Conservation (phyloP, 164 flowering plant genomes). For the Warburgia ugandensis region DNA sequence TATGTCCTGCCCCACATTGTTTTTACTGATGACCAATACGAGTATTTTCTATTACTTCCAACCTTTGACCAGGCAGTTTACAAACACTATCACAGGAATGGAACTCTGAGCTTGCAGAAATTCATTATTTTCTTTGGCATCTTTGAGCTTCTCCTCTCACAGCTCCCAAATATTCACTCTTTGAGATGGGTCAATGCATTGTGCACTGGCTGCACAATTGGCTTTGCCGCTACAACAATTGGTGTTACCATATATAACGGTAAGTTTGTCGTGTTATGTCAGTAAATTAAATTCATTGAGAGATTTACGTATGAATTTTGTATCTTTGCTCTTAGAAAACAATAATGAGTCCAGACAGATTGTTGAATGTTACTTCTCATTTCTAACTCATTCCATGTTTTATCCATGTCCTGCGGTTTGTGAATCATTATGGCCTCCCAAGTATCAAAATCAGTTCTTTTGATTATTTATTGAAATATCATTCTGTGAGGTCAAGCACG, state of each 20-base stretch:
- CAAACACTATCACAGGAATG: slow-evolving; percentile 35
- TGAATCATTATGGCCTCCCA: too few species aligned
- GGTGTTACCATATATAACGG: slow-evolving; percentile 47
- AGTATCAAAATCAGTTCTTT: too few species aligned
- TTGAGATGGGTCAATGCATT: slow-evolving; percentile 58
- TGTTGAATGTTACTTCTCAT: too few species aligned
- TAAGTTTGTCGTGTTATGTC: slow-evolving; percentile 6
- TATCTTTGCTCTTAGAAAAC: too few species aligned
- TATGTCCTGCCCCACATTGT: not conserved
- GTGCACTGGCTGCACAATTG: slow-evolving; percentile 49
- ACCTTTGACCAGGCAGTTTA: slow-evolving; percentile 39
- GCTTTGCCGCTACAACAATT: slow-evolving; percentile 54
- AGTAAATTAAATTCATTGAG: not conserved
- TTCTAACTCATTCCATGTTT: too few species aligned
- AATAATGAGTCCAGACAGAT: too few species aligned
- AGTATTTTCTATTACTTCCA: not conserved
- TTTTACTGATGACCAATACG: not conserved
- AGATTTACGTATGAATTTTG: too few species aligned
- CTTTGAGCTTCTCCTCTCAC: slow-evolving; percentile 52
- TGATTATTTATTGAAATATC: too few species aligned
- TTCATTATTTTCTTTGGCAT: slow-evolving; percentile 49
- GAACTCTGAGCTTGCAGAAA: slow-evolving; percentile 40
- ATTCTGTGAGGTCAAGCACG: too few species aligned
- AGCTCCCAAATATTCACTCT: slow-evolving; percentile 57
- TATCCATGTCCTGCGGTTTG: too few species aligned